Percentiles rank a stretch among this genome's conserved stretches.
Evolutionary conservation across 768 basidiomycete species (phyloP).

Genomic region (Candolleomyces efflorescens): DNA sequence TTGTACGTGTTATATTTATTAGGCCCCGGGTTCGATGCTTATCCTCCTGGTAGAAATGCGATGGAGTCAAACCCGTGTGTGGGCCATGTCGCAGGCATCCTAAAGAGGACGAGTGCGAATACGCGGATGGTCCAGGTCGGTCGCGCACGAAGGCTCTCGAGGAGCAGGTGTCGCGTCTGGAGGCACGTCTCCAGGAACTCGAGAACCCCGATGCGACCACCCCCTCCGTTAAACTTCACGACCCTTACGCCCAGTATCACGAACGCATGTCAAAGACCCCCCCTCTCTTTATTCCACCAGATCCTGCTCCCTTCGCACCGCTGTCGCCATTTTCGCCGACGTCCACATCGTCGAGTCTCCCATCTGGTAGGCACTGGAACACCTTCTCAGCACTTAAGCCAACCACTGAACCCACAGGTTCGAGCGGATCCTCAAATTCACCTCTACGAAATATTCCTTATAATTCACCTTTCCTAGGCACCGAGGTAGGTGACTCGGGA

Average conservation of each 20-base stretch:
- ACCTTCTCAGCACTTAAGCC: conserved; percentile 30
- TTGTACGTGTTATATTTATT: conserved; percentile 30
- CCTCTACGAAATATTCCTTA: conserved; percentile 30
- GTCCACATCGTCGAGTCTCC: conserved; percentile 42
- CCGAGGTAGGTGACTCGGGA: conserved; percentile 28
- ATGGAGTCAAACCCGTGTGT: conserved; percentile 60
- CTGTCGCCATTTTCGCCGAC: conserved; percentile 43
- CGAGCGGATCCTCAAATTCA: conserved; percentile 38
- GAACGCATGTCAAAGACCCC: conserved; percentile 30
- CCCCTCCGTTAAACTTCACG: conserved; percentile 45
- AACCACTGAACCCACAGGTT: conserved; percentile 39
- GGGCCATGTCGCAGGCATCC: conserved; percentile 57
- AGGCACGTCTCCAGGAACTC: conserved; percentile 52
- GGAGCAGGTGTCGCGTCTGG: conserved; percentile 52
- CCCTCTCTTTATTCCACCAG: conserved; percentile 26
- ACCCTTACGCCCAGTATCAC: conserved; percentile 41
- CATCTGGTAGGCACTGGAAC: conserved; percentile 41
- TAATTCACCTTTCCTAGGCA: conserved; percentile 31
- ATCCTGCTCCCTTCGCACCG: conserved; percentile 23
- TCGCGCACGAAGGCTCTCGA: conserved; percentile 58
- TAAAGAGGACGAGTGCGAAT: conserved; percentile 67
- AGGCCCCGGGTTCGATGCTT: background rate
- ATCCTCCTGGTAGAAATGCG: conserved; percentile 46
- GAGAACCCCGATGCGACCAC: conserved; percentile 47
- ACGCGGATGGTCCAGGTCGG: conserved; percentile 57